Conservation (phyloP, 768 basidiomycete genomes). For the Cystobasidium ongulense region DNA sequence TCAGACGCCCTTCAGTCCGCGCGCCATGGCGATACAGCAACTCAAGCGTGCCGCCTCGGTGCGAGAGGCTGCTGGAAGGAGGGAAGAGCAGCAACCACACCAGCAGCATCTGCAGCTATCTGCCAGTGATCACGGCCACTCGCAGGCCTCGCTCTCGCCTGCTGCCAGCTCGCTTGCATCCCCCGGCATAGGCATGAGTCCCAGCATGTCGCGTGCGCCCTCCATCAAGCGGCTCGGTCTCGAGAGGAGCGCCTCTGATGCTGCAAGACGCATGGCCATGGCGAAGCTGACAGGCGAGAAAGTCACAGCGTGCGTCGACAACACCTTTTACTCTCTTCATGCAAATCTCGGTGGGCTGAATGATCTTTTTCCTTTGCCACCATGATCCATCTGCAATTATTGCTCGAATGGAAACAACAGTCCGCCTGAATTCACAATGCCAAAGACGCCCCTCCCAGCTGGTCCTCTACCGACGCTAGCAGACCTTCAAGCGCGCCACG, state of each 20-base stretch:
- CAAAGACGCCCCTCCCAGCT: conserved; percentile 33
- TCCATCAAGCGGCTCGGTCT: conserved; percentile 1
- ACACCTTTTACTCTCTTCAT: neutral
- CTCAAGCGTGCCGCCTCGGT: neutral
- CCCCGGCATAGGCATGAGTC: neutral
- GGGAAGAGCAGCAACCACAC: neutral
- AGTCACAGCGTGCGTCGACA: conserved; percentile 15
- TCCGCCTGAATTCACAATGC: conserved; percentile 12
- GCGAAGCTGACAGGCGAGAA: conserved; percentile 39
- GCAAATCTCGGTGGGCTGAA: neutral
- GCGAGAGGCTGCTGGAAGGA: neutral
- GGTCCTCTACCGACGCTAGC: conserved; percentile 18
- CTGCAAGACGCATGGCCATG: conserved; percentile 38
- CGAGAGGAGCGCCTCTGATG: conserved; percentile 23
- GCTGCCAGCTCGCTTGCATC: neutral
- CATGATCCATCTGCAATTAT: neutral
- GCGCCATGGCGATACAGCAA: conserved; percentile 6
- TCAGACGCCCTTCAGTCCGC: conserved; percentile 2
- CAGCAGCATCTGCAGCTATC: neutral
- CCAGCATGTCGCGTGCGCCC: neutral
- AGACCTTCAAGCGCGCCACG: conserved; percentile 35
- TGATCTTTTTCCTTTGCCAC: conserved; percentile 9
- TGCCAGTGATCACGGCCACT: neutral
- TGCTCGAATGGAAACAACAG: neutral
- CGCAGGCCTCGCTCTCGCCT: neutral